Evolutionary conservation across 129 eudicot species (phyloP), one percentile per base, ranked within the genome.

Genomic region (Saposhnikovia divaricata): DNA sequence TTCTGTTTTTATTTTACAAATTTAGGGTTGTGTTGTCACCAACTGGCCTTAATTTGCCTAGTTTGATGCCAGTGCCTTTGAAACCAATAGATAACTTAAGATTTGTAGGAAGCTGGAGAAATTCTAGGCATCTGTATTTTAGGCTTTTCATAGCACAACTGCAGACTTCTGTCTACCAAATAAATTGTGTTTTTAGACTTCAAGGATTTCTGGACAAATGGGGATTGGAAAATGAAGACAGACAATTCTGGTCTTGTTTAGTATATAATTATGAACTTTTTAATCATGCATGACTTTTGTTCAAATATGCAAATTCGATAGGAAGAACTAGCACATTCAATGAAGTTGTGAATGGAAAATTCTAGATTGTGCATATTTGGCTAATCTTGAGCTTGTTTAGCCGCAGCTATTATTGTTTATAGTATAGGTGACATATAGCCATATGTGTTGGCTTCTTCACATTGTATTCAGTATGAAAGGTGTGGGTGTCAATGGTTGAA

Each of bases 111-210:
- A 27, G 72, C 72, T 66, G 72, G 72, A 59, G 14, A 59, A 57
- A 14, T 66, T 66, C 39, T 66, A 66, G 72, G 72, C 72, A 66
- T 66, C 7, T 28, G 42, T 66, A 34, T 15, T 66, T 13, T 3
- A 27, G 72, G 72, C 42, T 66, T 66, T 66, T 34, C 72, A 66
- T 66, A 31, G 72, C 28, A 66, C 72, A 65, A 65, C 42, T 66
- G 72, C 72, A 34, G 23, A 66, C 37, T 66, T 66, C 23, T 11
- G 31, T 66, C 42, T 66, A 5, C 42, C 42, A 34, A 66, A 66
- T 66, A 66, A 66, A 66, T 11, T 66, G 19, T 28, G 42, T 31
- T 34, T 34, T 66, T 28, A 27, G 40, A 66, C 72, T 31, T 65
- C 6, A 65, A 34, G 21, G 18, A 28, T 15, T 23, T 66, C 72